Conservation (phyloP, 1,284 basidiomycete species). For the Trichosporon asahii region DNA sequence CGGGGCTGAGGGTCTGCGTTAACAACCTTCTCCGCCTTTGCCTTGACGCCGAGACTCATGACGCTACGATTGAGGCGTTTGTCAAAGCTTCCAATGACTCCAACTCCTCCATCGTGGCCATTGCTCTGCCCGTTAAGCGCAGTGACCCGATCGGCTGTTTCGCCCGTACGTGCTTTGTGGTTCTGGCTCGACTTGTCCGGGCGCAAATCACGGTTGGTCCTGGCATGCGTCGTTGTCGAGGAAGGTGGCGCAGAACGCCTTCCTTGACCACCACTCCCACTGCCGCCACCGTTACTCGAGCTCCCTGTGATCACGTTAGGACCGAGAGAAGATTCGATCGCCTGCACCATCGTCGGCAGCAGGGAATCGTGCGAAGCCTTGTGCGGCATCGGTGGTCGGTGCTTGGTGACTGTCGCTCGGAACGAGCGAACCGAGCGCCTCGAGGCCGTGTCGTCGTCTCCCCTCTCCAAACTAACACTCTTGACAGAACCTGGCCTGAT, state of each 20-base stretch:
- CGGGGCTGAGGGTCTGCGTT: slow-evolving; percentile 39
- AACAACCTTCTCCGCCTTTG: slow-evolving; percentile 41
- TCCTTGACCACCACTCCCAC: background rate
- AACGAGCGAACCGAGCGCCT: slow-evolving; percentile 19
- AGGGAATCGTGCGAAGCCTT: slow-evolving; percentile 6
- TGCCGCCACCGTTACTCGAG: background rate
- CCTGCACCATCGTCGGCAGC: slow-evolving; percentile 9
- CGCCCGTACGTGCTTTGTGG: slow-evolving; percentile 9
- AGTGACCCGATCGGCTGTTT: slow-evolving; percentile 18
- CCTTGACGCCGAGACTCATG: slow-evolving; percentile 21
- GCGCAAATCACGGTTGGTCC: background rate
- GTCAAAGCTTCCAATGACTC: slow-evolving; percentile 26
- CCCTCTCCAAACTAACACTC: slow-evolving; percentile 14
- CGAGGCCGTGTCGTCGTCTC: slow-evolving; percentile 20
- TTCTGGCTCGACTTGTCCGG: background rate
- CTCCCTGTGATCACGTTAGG: background rate
- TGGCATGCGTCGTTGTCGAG: background rate
- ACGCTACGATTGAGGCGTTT: slow-evolving; percentile 23
- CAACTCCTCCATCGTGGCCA: slow-evolving; percentile 9
- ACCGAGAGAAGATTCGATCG: background rate
- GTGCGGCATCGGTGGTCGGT: background rate
- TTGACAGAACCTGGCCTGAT: slow-evolving; percentile 24
- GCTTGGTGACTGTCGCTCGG: background rate
- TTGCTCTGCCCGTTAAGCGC: slow-evolving; percentile 13
- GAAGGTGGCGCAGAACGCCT: background rate